Conservation (phyloP, 2,329 filamentous ascomycete genomes). For the Penicillium sp. region DNA sequence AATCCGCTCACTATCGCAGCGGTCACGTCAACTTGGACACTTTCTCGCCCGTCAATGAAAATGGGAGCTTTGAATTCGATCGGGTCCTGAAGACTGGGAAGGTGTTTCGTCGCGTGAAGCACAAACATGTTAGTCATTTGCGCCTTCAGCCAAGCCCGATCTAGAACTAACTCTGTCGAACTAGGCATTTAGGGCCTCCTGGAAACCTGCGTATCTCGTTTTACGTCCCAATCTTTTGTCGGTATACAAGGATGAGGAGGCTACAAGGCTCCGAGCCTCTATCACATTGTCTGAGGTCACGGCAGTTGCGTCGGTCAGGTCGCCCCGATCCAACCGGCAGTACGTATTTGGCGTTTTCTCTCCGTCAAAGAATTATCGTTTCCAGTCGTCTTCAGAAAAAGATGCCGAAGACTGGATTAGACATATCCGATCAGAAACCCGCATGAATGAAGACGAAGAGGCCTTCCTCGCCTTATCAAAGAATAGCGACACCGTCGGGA, state of each 20-base stretch:
- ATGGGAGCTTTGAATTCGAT: slow-evolving; percentile 93
- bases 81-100: slow-evolving; percentile 82
- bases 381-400: slow-evolving; percentile 64
- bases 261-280: slow-evolving; percentile 80
- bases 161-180: too few relatives aligned
- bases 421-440: slow-evolving; percentile 66
- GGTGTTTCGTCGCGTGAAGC: slow-evolving; percentile 82
- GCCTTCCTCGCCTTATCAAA: slow-evolving; percentile 54
- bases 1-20: too few relatives aligned
- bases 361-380: slow-evolving; percentile 79
- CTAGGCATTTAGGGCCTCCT: too few relatives aligned
- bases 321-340: slow-evolving; percentile 75
- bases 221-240: slow-evolving; percentile 82
- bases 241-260: slow-evolving; percentile 84
- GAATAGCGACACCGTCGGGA: slow-evolving; percentile 14
- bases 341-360: slow-evolving; percentile 90
- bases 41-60: slow-evolving; percentile 81
- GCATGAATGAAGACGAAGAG: slow-evolving; percentile 80
- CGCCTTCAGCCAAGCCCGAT: too few relatives aligned
- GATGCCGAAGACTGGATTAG: slow-evolving; percentile 84
- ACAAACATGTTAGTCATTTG: slow-evolving; percentile 74
- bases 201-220: slow-evolving; percentile 83
- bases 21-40: slow-evolving; percentile 56
- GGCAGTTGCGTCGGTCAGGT: slow-evolving; percentile 77
- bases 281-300: slow-evolving; percentile 82